These are phyloP conservation scores for Sisymbrium altissimum DNA, from an alignment of 345 rosid genomes.

Conservation along the genomic window DNA sequence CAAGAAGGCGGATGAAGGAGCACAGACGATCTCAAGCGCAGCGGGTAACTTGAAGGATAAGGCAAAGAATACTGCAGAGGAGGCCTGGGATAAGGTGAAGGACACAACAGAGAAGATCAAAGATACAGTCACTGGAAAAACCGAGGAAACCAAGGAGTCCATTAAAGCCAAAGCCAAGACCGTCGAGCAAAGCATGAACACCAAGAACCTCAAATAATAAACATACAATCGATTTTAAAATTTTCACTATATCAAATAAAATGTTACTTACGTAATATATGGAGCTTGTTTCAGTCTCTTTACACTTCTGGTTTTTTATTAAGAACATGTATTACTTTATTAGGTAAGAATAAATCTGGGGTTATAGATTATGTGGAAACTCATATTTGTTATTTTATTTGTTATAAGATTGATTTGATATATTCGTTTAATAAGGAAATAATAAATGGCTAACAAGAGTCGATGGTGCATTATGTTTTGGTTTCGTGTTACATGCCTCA, in stretches of 20 bases:
- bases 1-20: constrained; percentile 32
- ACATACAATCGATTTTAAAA: neutral
- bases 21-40: constrained; percentile 8
- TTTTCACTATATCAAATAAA: neutral
- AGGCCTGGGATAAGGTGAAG: constrained; percentile 36
- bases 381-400: neutral
- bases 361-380: constrained; percentile 1
- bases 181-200: constrained; percentile 39
- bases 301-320: constrained; percentile 20
- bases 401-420: neutral
- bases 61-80: constrained; percentile 35
- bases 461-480: neutral
- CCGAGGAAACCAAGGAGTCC: constrained; percentile 37
- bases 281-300: constrained; percentile 6
- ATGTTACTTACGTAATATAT: constrained; percentile 4
- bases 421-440: neutral
- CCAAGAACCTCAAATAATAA: constrained; percentile 31
- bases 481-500: neutral
- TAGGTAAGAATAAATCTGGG: constrained; percentile 7
- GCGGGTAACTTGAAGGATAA: constrained; percentile 32
- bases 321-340: neutral
- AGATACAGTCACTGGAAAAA: constrained; percentile 29
- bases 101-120: constrained; percentile 36
- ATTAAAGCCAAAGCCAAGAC: constrained; percentile 30
- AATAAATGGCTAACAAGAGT: neutral